Evolutionary conservation across 1,284 basidiomycete species (phyloP).

Genomic region (Retiboletus fuscus): DNA sequence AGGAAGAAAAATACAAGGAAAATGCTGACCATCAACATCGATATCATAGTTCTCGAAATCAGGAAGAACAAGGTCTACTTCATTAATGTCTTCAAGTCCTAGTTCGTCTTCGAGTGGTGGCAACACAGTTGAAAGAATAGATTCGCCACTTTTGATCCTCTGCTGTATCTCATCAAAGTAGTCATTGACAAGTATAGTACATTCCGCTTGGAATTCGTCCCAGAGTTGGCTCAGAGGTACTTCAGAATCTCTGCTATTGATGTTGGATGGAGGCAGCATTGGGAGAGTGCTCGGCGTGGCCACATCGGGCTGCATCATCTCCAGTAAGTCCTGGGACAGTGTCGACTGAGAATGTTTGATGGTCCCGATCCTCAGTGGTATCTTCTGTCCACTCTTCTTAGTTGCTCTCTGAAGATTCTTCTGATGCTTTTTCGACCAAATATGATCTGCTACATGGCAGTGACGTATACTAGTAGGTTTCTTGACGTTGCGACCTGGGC

Average conservation of each 20-base stretch:
- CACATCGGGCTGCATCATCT: too few species aligned
- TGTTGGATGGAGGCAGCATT: neutral
- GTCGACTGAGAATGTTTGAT: too few species aligned
- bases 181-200: neutral
- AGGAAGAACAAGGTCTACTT: neutral
- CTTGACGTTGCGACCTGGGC: too few species aligned
- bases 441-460: slow-evolving; percentile 9
- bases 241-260: too few species aligned
- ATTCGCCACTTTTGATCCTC: slow-evolving; percentile 10
- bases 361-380: neutral
- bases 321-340: too few species aligned
- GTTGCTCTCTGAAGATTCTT: neutral
- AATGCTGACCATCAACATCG: neutral
- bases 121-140: slow-evolving; percentile 8
- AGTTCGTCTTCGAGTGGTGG: slow-evolving; percentile 13
- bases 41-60: neutral
- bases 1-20: too few species aligned
- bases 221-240: slow-evolving; percentile 8
- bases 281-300: neutral
- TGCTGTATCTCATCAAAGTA: slow-evolving; percentile 17
- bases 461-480: neutral
- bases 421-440: neutral
- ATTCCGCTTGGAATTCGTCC: slow-evolving; percentile 15
- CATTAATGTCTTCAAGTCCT: neutral
- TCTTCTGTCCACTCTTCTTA: too few species aligned